A percentile compares a stretch with the other conserved stretches of the same genome.
Evolutionary conservation across 345 rosid genomes (phyloP).

Genomic region (Excoecaria cochinchinensis): DNA sequence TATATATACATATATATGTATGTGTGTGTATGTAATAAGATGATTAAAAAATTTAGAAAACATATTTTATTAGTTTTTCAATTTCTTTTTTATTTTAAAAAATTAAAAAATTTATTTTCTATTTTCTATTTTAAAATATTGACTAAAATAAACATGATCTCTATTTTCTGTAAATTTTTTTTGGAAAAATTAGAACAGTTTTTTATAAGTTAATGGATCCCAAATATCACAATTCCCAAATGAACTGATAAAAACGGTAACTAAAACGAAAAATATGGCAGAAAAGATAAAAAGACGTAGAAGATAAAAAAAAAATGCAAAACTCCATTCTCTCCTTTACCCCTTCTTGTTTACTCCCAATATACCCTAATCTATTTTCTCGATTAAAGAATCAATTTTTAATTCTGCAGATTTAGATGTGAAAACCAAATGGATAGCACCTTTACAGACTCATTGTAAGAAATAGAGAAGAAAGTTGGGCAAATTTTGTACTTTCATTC

Average conservation of each 20-base stretch:
- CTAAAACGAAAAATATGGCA: background rate
- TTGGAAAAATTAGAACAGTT: too few species aligned
- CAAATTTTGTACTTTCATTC: background rate
- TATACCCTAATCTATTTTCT: conserved; percentile 10
- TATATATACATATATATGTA: too few species aligned
- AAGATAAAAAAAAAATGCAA: conserved; percentile 17
- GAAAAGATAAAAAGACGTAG: conserved; percentile 4
- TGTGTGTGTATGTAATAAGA: too few species aligned
- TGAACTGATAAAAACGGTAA: background rate
- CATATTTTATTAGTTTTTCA: too few species aligned
- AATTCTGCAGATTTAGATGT: background rate
- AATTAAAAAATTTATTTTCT: too few species aligned
- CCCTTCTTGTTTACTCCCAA: conserved; percentile 4
- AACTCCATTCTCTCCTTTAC: conserved; percentile 33
- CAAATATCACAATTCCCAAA: conserved; percentile 22
- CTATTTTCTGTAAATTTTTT: too few species aligned
- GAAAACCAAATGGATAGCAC: background rate
- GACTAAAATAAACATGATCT: too few species aligned
- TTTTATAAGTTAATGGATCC: too few species aligned
- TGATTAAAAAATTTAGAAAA: too few species aligned
- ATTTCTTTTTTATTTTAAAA: too few species aligned
- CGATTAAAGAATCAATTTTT: background rate
- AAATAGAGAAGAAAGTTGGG: conserved; percentile 7
- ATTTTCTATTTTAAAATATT: too few species aligned
- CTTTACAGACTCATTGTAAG: background rate